These are phyloP conservation scores for Skeletonema grethae DNA, from an alignment of 108 stramenopile genomes.

Conservation along the genomic window DNA sequence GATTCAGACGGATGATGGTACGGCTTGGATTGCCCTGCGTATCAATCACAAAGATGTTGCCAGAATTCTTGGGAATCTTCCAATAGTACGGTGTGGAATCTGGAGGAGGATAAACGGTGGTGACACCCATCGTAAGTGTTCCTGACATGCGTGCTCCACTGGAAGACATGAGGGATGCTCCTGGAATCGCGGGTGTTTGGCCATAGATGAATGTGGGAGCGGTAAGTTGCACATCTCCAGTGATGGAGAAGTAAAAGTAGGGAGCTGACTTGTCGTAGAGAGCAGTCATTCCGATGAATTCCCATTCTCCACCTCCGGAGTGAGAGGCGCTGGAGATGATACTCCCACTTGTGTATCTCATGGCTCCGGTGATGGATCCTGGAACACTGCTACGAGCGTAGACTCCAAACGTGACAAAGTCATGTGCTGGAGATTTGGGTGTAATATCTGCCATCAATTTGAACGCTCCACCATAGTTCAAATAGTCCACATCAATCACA, in stretches of 20 bases:
- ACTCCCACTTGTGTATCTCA: slow-evolving; percentile 27
- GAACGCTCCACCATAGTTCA: slow-evolving; percentile 32
- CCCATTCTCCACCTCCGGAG: slow-evolving; percentile 39
- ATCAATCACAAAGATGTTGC: slow-evolving; percentile 30
- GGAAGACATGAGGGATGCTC: slow-evolving; percentile 32
- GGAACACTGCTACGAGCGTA: slow-evolving; percentile 30
- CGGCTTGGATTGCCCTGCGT: slow-evolving; percentile 23
- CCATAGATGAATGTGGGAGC: slow-evolving; percentile 33
- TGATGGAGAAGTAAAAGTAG: slow-evolving; percentile 46
- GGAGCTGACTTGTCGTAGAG: slow-evolving; percentile 41
- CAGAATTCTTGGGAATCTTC: slow-evolving; percentile 28
- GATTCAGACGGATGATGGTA: slow-evolving; percentile 32
- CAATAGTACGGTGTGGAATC: slow-evolving; percentile 28
- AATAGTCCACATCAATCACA: slow-evolving; percentile 19
- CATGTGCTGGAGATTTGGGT: slow-evolving; percentile 13
- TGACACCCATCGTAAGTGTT: slow-evolving; percentile 26
- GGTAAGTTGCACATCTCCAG: slow-evolving; percentile 44
- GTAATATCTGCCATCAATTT: slow-evolving; percentile 25
- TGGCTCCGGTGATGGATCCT: slow-evolving; percentile 26
- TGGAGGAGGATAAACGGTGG: slow-evolving; percentile 14
- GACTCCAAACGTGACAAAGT: slow-evolving; percentile 40
- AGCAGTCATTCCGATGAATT: slow-evolving; percentile 39
- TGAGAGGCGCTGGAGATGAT: slow-evolving; percentile 30
- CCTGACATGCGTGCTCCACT: slow-evolving; percentile 37
- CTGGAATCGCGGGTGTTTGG: slow-evolving; percentile 29